Conservation (phyloP, 179 eudicot genomes). For the Beta macrorhiza region DNA sequence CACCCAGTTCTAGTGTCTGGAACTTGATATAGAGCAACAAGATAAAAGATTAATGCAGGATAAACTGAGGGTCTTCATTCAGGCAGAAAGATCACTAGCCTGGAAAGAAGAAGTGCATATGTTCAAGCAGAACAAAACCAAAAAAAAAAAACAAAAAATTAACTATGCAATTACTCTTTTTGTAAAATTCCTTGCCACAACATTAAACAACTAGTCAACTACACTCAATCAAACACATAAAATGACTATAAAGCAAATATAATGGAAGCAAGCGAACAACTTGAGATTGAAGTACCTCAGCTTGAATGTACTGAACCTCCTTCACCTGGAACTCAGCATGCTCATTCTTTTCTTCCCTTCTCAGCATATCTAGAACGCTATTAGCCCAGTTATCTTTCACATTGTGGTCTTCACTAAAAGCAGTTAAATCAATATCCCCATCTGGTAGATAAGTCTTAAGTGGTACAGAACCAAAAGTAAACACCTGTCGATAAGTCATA, state of each 20-base stretch:
- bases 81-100: not conserved
- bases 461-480: conserved; percentile 96
- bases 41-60: not conserved
- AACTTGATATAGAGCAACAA: not conserved
- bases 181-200: not conserved
- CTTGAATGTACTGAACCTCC: conserved; percentile 97
- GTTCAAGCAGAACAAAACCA: not conserved
- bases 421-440: conserved; percentile 93
- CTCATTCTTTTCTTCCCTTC: conserved; percentile 77
- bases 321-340: conserved; percentile 87
- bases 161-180: not conserved
- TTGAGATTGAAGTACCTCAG: conserved; percentile 58
- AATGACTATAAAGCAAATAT: not conserved
- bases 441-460: conserved; percentile 94
- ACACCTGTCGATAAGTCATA: conserved; percentile 50
- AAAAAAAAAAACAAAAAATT: not conserved
- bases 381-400: conserved; percentile 81
- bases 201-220: not conserved
- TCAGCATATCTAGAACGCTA: conserved; percentile 68
- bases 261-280: conserved; percentile 1
- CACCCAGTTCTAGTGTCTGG: not conserved
- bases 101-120: not conserved
- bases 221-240: not conserved
- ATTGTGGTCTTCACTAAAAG: conserved; percentile 58
- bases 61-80: not conserved